Evolutionary conservation across 805 yeast genomes (phyloP).

Genomic region (Candida coleopterorum): DNA sequence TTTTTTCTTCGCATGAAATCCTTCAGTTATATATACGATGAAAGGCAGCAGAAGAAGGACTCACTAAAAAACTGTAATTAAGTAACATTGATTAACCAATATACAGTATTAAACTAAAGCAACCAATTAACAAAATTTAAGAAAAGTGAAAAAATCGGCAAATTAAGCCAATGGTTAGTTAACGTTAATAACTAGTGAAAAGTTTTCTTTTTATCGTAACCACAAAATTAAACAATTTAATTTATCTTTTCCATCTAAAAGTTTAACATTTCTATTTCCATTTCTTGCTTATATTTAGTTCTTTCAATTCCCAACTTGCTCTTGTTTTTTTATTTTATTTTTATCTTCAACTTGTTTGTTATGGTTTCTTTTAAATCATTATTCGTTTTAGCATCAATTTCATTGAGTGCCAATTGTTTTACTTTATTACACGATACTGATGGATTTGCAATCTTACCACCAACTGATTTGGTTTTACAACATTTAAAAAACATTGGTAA

Average conservation of each 20-base stretch:
- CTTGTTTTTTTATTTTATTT: not conserved
- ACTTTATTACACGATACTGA: slow-evolving; percentile 7
- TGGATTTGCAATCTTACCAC: slow-evolving; percentile 11
- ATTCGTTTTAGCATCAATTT: slow-evolving; percentile 3
- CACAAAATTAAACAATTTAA: too few species aligned
- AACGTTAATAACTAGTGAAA: too few species aligned
- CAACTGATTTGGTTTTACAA: slow-evolving; percentile 10
- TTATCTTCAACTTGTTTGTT: too few species aligned
- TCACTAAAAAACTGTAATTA: too few species aligned
- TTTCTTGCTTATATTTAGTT: too few species aligned
- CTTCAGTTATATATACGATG: too few species aligned
- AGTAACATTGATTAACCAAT: too few species aligned
- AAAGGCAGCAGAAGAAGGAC: too few species aligned
- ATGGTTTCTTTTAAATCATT: slow-evolving; percentile 11
- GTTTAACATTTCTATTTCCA: not conserved
- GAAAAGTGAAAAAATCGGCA: not conserved
- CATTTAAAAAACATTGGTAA: slow-evolving; percentile 7
- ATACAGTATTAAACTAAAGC: too few species aligned
- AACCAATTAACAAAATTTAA: not conserved
- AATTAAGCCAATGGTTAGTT: too few species aligned
- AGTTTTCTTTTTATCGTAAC: too few species aligned
- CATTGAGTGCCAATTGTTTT: slow-evolving; percentile 3
- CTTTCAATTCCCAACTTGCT: not conserved
- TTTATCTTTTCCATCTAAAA: slow-evolving; percentile 1
- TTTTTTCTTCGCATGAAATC: too few species aligned